These are phyloP conservation scores for Chrysoporthe austroafricana DNA, from an alignment of 2,329 filamentous ascomycete species.

Conservation along the genomic window DNA sequence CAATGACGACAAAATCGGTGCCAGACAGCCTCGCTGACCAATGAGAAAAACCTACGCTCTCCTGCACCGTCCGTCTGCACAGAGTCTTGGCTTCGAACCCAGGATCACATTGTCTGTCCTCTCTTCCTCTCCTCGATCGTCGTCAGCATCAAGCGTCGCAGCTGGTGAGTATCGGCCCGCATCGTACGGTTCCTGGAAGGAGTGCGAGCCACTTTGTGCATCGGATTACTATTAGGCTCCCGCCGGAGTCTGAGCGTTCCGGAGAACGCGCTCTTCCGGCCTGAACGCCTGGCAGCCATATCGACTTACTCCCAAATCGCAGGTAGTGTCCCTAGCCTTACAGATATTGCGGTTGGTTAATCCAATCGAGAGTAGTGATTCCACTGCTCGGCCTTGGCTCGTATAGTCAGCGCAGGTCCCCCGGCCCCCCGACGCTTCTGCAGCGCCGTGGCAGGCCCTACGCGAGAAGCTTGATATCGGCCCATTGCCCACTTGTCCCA, in stretches of 20 bases:
- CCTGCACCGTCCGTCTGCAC: not conserved
- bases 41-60: not conserved
- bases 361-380: not conserved
- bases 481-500: not conserved
- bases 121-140: not conserved
- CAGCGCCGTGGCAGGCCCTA: not conserved
- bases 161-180: not conserved
- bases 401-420: not conserved
- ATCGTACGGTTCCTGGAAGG: not conserved
- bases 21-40: not conserved
- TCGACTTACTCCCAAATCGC: not conserved
- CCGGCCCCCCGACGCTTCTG: not conserved
- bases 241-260: not conserved
- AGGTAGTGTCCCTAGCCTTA: not conserved
- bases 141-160: not conserved
- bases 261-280: not conserved
- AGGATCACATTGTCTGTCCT: not conserved
- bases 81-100: not conserved
- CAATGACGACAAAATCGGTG: constrained; percentile 21
- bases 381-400: not conserved
- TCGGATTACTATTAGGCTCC: not conserved
- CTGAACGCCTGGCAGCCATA: not conserved
- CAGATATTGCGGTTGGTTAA: not conserved
- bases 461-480: not conserved
- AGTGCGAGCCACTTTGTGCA: not conserved